phyloP scores from a whole-genome alignment of 352 stramenopile genomes.

The Phytophthora litchii region DNA sequence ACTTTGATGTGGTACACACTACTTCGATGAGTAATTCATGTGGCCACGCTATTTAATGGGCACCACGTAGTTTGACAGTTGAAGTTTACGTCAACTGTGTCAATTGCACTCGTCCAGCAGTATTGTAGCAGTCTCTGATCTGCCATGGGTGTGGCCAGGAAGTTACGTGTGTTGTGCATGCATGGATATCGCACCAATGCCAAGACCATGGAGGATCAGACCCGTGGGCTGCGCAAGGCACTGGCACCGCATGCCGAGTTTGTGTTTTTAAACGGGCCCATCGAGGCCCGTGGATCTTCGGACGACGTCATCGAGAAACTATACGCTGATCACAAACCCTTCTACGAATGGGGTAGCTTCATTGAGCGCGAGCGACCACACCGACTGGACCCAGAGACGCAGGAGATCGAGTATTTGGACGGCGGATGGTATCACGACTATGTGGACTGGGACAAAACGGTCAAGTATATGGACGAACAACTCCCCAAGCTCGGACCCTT shows the following conservation, averaged over 20 bases:
- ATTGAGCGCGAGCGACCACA: slow-evolving; percentile 34
- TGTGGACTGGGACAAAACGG: slow-evolving; percentile 43
- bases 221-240: slow-evolving; percentile 42
- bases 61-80: slow-evolving; percentile 3
- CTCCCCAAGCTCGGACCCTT: slow-evolving; percentile 52
- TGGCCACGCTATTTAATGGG: slow-evolving; percentile 1
- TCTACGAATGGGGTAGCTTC: slow-evolving; percentile 56
- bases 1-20: slow-evolving; percentile 8
- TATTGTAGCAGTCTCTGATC: slow-evolving; percentile 12
- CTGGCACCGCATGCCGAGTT: slow-evolving; percentile 58
- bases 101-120: neutral
- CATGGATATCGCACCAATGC: slow-evolving; percentile 68
- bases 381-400: slow-evolving; percentile 12
- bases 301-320: slow-evolving; percentile 53
- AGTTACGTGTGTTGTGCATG: slow-evolving; percentile 65
- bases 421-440: slow-evolving; percentile 57
- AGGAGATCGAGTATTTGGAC: slow-evolving; percentile 35
- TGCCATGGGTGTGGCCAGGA: slow-evolving; percentile 23
- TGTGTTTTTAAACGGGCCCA: slow-evolving; percentile 59
- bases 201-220: slow-evolving; percentile 61
- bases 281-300: slow-evolving; percentile 45
- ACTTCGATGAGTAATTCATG: neutral
- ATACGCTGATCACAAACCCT: slow-evolving; percentile 50
- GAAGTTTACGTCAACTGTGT: slow-evolving; percentile 25
- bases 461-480: slow-evolving; percentile 56